These are phyloP conservation scores for Asterochloris erici DNA, from an alignment of 139 green algal species.

Conservation along the genomic window DNA sequence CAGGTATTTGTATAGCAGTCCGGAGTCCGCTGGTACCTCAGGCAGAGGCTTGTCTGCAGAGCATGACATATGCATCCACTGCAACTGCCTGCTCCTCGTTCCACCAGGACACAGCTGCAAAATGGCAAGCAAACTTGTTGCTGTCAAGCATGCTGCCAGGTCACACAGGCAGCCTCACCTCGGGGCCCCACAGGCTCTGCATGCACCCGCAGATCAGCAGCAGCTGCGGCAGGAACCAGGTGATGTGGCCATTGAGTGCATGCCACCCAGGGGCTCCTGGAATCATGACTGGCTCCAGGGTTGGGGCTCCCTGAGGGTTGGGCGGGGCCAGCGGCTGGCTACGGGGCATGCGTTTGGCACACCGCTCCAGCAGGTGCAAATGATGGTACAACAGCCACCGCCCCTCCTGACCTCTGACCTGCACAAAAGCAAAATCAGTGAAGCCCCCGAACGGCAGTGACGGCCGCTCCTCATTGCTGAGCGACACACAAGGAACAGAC, in stretches of 20 bases:
- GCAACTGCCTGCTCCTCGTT: too few species aligned
- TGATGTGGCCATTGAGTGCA: constrained; percentile 21
- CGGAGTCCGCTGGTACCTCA: too few species aligned
- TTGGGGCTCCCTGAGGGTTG: background rate
- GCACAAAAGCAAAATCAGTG: background rate
- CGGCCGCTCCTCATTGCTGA: too few species aligned
- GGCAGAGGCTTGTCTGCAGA: too few species aligned
- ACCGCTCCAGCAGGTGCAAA: constrained; percentile 64
- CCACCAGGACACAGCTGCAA: too few species aligned
- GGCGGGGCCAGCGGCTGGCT: background rate
- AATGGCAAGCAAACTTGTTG: too few species aligned
- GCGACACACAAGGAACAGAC: too few species aligned
- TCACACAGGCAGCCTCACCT: constrained; percentile 1
- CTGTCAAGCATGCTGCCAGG: too few species aligned
- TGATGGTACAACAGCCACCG: constrained; percentile 67
- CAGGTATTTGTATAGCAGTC: too few species aligned
- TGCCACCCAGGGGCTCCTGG: constrained; percentile 5
- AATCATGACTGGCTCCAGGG: background rate
- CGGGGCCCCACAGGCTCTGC: constrained; percentile 7
- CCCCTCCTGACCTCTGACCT: background rate
- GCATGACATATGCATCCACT: too few species aligned
- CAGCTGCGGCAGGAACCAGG: constrained; percentile 30
- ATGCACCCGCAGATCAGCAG: constrained; percentile 22
- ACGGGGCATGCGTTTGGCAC: constrained; percentile 33
- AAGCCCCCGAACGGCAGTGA: too few species aligned